Base-by-base conservation (phyloP, 352 stramenopile genomes). In the Globisporangium radiosum region DNA sequence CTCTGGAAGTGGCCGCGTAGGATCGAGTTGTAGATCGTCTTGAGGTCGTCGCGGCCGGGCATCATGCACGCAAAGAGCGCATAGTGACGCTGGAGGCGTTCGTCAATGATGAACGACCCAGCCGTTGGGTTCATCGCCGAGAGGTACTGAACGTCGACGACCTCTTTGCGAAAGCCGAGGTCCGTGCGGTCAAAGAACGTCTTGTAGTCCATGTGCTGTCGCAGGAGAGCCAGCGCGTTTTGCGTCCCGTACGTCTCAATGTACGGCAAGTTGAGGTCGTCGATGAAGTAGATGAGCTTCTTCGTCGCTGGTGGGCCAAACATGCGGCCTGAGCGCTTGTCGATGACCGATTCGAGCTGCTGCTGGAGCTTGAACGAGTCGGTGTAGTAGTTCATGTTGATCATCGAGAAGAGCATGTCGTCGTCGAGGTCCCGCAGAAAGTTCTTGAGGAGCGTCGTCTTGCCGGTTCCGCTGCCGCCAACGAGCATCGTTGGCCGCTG, bases 381-480 rank as follows among this genome's bases (percentile, higher is more conserved):
- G 3, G 90, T 98, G 74, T 97, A 98, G 74, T 98, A 98, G 62
- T 96, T 98, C 95, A 98, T 98, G 72, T 98, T 97, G 72, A 99
- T 98, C 63, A 87, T 98, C 54, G 93, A 97, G 70, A 90, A 97
- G 38, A 98, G 73, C 78, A 99, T 97, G 54, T 97, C 90, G 52
- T 98, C 95, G 51, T 94, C 81, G 0, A 90, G 48, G 63, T 86
- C 87, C 3, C 87, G 81, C 15, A 97, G 70, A 66, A 98, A 99
- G 54, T 98, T 97, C 68, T 98, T 97, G 49, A 98, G 85, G 52
- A 98, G 98, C 38, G 94, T 96, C 17, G 96, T 98, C 68, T 99
- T 99, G 15, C 96, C 96, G n/a, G 94, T 98, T 13, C 96, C 96
- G 45, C 93, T 96, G 33, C 93, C 97, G 5, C 95, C 96, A 1